These are phyloP conservation scores for Mycosphaerella sp. DNA, from an alignment of 2,329 filamentous ascomycete genomes.

Conservation along the genomic window DNA sequence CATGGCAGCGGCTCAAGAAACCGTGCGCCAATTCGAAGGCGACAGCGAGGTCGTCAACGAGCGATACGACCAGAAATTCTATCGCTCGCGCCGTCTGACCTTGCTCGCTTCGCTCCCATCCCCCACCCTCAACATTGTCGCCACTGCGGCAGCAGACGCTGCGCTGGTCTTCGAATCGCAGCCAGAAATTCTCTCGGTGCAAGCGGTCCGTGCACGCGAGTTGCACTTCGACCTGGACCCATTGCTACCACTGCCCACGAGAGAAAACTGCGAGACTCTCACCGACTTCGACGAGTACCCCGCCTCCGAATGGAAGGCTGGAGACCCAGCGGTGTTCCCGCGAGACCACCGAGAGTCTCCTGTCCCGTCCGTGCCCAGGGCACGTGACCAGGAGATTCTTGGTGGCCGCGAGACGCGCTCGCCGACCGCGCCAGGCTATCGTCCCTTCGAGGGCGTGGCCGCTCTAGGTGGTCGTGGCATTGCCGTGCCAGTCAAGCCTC, in stretches of 20 bases:
- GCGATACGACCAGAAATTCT: constrained; percentile 23
- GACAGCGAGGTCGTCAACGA: constrained; percentile 24
- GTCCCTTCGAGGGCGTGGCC: constrained; percentile 1
- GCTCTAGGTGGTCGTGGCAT: constrained; percentile 1
- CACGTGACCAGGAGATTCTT: neutral
- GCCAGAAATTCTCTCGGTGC: constrained; percentile 19
- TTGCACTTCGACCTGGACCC: constrained; percentile 17
- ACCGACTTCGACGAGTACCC: constrained; percentile 26
- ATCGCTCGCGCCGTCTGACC: constrained; percentile 23
- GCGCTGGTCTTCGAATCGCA: constrained; percentile 20
- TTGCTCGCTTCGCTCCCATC: constrained; percentile 23
- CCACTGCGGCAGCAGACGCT: constrained; percentile 17
- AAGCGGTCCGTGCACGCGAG: constrained; percentile 26
- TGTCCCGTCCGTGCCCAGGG: neutral
- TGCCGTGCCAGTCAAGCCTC: constrained; percentile 9
- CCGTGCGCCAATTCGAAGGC: constrained; percentile 17
- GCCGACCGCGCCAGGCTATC: constrained; percentile 2
- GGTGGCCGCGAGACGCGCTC: constrained; percentile 1
- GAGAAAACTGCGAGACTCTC: constrained; percentile 24
- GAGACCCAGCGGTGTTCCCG: neutral
- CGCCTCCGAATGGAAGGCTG: constrained; percentile 6
- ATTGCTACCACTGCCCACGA: constrained; percentile 27
- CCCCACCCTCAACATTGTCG: constrained; percentile 13
- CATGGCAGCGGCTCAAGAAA: constrained; percentile 3
- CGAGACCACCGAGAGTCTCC: neutral